phyloP scores from a whole-genome alignment of 164 flowering plant species.

The Magnolia changhungtana region DNA sequence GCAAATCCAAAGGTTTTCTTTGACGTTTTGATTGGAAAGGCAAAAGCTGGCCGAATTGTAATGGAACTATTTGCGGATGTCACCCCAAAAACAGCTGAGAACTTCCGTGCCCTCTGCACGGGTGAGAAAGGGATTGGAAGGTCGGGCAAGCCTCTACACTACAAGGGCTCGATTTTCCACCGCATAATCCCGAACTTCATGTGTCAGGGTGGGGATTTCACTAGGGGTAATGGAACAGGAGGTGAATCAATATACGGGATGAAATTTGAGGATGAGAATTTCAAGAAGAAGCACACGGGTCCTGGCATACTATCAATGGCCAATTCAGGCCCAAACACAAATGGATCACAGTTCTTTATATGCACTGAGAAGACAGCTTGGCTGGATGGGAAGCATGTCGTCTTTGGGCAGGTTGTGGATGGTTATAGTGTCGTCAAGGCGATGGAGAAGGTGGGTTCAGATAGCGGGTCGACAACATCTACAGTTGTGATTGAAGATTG shows the following conservation, averaged over 20 bases:
- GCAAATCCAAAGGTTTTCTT: slow-evolving; percentile 20
- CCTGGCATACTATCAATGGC: slow-evolving; percentile 80
- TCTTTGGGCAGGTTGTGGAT: slow-evolving; percentile 70
- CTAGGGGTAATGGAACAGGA: slow-evolving; percentile 72
- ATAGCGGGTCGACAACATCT: slow-evolving; percentile 29
- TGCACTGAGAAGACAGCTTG: slow-evolving; percentile 65
- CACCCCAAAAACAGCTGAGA: slow-evolving; percentile 20
- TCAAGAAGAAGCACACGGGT: slow-evolving; percentile 58
- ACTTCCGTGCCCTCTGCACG: slow-evolving; percentile 64
- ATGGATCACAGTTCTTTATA: slow-evolving; percentile 82
- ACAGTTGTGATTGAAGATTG: slow-evolving; percentile 60
- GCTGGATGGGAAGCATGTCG: slow-evolving; percentile 88
- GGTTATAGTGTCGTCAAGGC: slow-evolving; percentile 52
- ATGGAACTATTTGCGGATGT: slow-evolving; percentile 23
- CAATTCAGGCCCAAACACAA: slow-evolving; percentile 69
- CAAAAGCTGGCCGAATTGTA: slow-evolving; percentile 16
- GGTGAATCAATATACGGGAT: slow-evolving; percentile 74
- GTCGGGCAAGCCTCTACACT: slow-evolving; percentile 62
- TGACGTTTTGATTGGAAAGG: slow-evolving; percentile 20
- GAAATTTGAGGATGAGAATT: slow-evolving; percentile 74
- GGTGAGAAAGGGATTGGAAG: slow-evolving; percentile 76
- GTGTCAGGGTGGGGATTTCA: slow-evolving; percentile 93
- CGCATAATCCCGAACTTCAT: slow-evolving; percentile 74
- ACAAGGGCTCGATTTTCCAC: slow-evolving; percentile 71
- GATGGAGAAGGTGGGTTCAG: slow-evolving; percentile 61